Evolutionary conservation across 1,284 basidiomycete genomes (phyloP), one percentile per base, ranked within the genome.

Genomic region (Macrocystidia cucumis): DNA sequence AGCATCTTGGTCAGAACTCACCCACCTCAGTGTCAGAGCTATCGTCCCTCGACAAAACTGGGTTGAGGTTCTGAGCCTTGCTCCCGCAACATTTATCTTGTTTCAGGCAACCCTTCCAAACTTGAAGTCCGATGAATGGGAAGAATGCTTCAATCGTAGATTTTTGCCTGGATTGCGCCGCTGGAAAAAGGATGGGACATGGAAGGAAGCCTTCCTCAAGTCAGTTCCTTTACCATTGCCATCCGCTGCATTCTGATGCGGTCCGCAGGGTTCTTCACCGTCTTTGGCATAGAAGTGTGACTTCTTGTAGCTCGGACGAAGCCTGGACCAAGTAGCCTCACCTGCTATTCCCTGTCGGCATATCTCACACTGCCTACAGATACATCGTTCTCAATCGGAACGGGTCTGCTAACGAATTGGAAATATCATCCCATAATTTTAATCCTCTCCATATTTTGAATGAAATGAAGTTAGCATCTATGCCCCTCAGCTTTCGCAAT

Each of bases 311-410:
- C n/a, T 55, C 71, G 4, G 81, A 85, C 44, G 85, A 88, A 57
- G 63, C 81, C 14, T 88, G 85, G 84, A 87, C 83, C 29, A 84
- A 76, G 79, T 86, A 50, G 44, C 65, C 47, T 8, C 29, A 29
- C 37, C 41, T 39, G 35, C 36, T 27, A n/a, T 41, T 29, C 20
- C 30, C 34, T 16, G 19, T 35, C 14, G 18, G 6, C 9, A 23
- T 32, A 37, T 35, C 34, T 32, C 35, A 39, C 46, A 50, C 27
- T 52, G 34, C 40, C 27, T 16, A 38, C 40, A 86, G 82, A 50
- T 86, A 83, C 44, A 67, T 88, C 40, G 68, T 79, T 24, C 54
- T 88, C 38, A 84, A 82, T 46, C 74, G 80, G 23, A 84, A 78
- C 47, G 80, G 82, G 23, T 67, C 77, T 17, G 78, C 77, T 3